phyloP scores from a whole-genome alignment of 1,284 basidiomycete species.

The Cryptococcus sp. region DNA sequence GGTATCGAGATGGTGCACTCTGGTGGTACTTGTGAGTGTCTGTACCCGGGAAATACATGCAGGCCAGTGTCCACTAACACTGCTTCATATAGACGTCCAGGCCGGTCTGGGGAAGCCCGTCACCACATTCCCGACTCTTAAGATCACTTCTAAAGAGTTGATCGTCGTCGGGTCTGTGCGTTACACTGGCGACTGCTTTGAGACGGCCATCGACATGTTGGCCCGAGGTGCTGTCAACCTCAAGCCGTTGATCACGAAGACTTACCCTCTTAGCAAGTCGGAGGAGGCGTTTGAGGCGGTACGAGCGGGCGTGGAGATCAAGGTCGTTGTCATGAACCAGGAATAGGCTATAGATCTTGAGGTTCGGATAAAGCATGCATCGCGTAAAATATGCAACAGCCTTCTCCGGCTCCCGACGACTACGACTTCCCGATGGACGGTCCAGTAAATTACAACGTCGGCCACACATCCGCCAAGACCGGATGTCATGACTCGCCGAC shows the following conservation, averaged over 20 bases:
- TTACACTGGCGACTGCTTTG: conserved; percentile 22
- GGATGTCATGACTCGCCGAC: too few species aligned
- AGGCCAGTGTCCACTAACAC: background rate
- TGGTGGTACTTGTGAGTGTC: conserved; percentile 50
- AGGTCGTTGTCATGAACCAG: conserved; percentile 35
- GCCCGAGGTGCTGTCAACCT: conserved; percentile 54
- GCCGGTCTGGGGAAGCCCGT: conserved; percentile 27
- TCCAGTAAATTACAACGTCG: too few species aligned
- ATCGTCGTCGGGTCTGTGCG: conserved; percentile 55
- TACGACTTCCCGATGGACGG: too few species aligned
- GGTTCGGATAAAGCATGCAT: background rate
- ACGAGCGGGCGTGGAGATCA: conserved; percentile 33
- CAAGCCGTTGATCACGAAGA: conserved; percentile 40
- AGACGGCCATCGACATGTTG: conserved; percentile 55
- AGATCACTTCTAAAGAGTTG: conserved; percentile 61
- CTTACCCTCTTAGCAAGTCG: conserved; percentile 46
- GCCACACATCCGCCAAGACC: too few species aligned
- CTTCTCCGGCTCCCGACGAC: background rate
- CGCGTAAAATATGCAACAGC: background rate
- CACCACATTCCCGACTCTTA: conserved; percentile 25
- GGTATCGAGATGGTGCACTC: conserved; percentile 57
- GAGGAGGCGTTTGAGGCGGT: conserved; percentile 55
- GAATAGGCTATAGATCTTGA: background rate
- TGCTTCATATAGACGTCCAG: conserved; percentile 19
- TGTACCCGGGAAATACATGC: background rate